Percentiles rank a stretch among this genome's conserved stretches.
phyloP scores from a whole-genome alignment of 2,329 filamentous ascomycete species.

The Penicillium sp. region DNA sequence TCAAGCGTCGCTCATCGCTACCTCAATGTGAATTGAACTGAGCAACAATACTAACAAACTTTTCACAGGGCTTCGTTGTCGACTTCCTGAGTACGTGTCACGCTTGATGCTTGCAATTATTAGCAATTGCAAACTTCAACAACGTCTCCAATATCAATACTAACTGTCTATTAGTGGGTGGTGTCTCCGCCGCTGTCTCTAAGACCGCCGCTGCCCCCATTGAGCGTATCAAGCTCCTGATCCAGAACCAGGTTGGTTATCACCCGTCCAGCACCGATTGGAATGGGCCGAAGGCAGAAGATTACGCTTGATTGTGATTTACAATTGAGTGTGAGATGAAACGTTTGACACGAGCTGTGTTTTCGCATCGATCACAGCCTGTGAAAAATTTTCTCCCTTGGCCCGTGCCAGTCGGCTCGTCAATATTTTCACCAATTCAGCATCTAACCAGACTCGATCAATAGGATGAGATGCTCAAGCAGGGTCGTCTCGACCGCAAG shows the following conservation, averaged over 20 bases:
- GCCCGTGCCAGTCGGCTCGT: constrained; percentile 5
- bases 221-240: constrained; percentile 99
- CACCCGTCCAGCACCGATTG: constrained; percentile 6
- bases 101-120: constrained; percentile 3
- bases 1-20: background rate
- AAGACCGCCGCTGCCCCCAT: constrained; percentile 99
- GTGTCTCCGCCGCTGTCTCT: constrained; percentile 99
- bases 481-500: constrained; percentile 95
- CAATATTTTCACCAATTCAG: background rate
- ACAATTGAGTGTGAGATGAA: background rate
- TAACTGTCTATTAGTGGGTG: constrained; percentile 76
- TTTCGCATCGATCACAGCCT: background rate
- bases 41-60: constrained; percentile 29
- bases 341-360: background rate
- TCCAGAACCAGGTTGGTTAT: constrained; percentile 96
- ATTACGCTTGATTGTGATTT: background rate
- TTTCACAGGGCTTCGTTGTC: constrained; percentile 78
- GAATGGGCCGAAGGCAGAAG: background rate
- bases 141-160: constrained; percentile 25
- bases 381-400: constrained; percentile 22
- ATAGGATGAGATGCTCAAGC: constrained; percentile 99
- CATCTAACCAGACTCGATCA: constrained; percentile 16
- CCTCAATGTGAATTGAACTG: background rate
- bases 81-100: constrained; percentile 94
- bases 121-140: background rate